phyloP scores from a whole-genome alignment of 768 basidiomycete species.

The Paxillus rubicundulus region DNA sequence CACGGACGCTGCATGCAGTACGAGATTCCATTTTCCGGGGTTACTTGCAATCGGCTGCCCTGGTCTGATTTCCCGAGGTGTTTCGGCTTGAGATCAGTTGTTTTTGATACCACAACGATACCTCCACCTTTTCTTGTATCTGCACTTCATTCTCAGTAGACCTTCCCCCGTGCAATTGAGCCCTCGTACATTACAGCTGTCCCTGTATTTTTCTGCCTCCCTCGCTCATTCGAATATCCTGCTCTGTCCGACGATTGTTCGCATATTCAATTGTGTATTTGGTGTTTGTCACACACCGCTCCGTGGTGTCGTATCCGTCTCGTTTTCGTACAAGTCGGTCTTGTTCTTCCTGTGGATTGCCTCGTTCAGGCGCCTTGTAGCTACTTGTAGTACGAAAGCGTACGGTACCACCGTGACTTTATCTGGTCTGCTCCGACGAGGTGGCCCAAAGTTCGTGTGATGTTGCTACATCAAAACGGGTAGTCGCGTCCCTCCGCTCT shows the following conservation, averaged over 20 bases:
- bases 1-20: slow-evolving; percentile 37
- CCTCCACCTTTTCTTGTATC: slow-evolving; percentile 7
- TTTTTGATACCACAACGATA: not conserved
- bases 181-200: slow-evolving; percentile 6
- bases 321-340: slow-evolving; percentile 10
- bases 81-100: not conserved
- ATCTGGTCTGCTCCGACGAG: slow-evolving; percentile 21
- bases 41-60: slow-evolving; percentile 68
- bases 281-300: not conserved
- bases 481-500: not conserved
- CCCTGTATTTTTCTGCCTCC: slow-evolving; percentile 4
- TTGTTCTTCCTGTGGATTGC: slow-evolving; percentile 10
- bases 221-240: not conserved
- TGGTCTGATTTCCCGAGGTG: slow-evolving; percentile 44
- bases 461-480: not conserved
- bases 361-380: not conserved
- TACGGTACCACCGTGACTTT: slow-evolving; percentile 7
- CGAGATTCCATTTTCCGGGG: slow-evolving; percentile 76
- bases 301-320: not conserved
- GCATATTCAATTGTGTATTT: not conserved
- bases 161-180: not conserved
- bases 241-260: not conserved
- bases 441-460: slow-evolving; percentile 10
- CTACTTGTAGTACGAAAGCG: not conserved
- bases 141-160: not conserved